Evolutionary conservation across 2,329 filamentous ascomycete species (phyloP), one percentile per base, ranked within the genome.

Genomic region (Coniella vitis): DNA sequence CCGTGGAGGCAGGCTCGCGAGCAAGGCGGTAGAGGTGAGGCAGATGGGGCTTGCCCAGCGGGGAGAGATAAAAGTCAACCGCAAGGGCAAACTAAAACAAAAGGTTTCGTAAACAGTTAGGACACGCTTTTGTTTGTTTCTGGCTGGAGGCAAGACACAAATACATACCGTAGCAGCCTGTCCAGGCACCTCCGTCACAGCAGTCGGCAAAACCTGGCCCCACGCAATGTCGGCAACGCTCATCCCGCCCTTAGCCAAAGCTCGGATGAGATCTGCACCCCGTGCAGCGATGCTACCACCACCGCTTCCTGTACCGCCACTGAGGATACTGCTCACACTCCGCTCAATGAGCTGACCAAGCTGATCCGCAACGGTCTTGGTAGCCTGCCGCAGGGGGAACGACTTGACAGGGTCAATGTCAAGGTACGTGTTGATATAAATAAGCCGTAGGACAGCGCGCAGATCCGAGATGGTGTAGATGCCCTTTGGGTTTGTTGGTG

Each of bases 151-250:
- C n/a, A n/a, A n/a, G n/a, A n/a, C n/a, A n/a, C n/a, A n/a, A n/a
- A n/a, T n/a, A n/a, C n/a, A n/a, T n/a, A 81, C 76, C 58, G 85
- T 71, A 59, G 86, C 79, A 2, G 78, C 81, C 61, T 90, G 84
- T 57, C 81, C 86, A 1, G 86, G 81, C 7, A 87, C 81, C 63
- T 85, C 76, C 1, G 82, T 78, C 4, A 75, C 75, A 1, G 81
- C 79, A 0, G 81, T 81, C 0, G 86, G 86, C 42, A 90, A 59
- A 35, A 90, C 75, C 60, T 87, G 82, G 20, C 75, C 76, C 78
- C 81, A 87, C 0, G 84, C 80, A 53, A 90, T 80, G 44, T 90
- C 83, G 20, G 81, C 73, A 3, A 74, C 68, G 45, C 71, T 78
- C 50, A 87, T 62, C 0, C 85, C 84, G 10, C 71, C 70, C 57